Evolutionary conservation across 2,329 filamentous ascomycete genomes (phyloP).

Genomic region (Mycosphaerella sp.): DNA sequence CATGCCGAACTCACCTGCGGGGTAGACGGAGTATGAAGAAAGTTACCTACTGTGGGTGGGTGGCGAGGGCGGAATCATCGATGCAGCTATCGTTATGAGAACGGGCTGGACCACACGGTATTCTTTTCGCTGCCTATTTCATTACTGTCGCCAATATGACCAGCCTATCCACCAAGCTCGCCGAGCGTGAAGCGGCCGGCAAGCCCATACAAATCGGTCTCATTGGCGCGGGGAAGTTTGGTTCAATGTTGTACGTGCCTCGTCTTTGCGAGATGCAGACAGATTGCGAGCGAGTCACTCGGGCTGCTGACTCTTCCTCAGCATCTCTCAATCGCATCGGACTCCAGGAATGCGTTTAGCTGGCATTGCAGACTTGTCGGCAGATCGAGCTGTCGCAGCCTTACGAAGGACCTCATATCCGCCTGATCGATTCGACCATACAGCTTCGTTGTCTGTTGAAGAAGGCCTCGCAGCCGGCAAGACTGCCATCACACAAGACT

Average conservation of each 20-base stretch:
- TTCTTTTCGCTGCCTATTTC: not conserved
- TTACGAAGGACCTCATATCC: conserved; percentile 40
- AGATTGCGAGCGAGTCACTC: not conserved
- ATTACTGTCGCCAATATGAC: conserved; percentile 30
- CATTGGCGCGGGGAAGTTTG: conserved; percentile 45
- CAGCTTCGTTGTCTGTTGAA: conserved; percentile 32
- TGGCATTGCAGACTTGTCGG: conserved; percentile 41
- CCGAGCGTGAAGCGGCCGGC: conserved; percentile 36
- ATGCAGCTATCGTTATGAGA: too few species aligned
- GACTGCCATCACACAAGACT: conserved; percentile 41
- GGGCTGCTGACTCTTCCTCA: conserved; percentile 7
- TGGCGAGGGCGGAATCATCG: too few species aligned
- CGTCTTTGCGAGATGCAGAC: not conserved
- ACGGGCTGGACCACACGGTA: not conserved
- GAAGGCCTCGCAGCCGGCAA: conserved; percentile 39
- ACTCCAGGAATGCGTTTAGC: conserved; percentile 41
- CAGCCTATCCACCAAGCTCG: conserved; percentile 39
- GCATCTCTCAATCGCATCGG: conserved; percentile 41
- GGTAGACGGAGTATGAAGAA: not conserved
- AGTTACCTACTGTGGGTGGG: too few species aligned
- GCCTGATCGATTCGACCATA: conserved; percentile 36
- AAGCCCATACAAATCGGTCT: conserved; percentile 40
- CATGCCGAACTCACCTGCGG: conserved; percentile 12
- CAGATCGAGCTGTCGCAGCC: conserved; percentile 37
- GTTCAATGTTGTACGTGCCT: conserved; percentile 39